Evolutionary conservation across 2,329 filamentous ascomycete genomes (phyloP).

Genomic region (Bipolaris cookei): DNA sequence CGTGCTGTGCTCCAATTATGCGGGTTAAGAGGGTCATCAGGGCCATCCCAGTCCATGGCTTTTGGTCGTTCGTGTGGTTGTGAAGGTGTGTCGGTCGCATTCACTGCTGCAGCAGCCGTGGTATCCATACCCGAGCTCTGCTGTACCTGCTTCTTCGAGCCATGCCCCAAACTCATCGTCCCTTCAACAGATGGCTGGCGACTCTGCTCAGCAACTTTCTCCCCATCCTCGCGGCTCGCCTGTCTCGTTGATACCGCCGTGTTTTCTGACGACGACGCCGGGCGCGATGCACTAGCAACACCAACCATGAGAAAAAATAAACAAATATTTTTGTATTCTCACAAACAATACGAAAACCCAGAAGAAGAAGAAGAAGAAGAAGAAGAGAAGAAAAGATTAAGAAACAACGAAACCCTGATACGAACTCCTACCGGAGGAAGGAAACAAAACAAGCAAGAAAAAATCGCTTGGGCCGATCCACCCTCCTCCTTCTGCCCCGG

Average conservation of each 20-base stretch:
- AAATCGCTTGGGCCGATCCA: background rate
- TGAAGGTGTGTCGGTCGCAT: background rate
- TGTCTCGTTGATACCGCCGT: background rate
- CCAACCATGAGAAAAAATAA: no score
- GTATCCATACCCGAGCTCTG: background rate
- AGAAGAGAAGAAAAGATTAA: background rate
- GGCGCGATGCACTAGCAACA: background rate
- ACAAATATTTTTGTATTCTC: no score
- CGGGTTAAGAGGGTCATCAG: conserved; percentile 19
- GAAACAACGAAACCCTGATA: background rate
- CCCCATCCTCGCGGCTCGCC: background rate
- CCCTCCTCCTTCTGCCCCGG: no score
- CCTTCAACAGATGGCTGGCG: background rate
- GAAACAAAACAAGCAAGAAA: background rate
- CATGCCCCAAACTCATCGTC: background rate
- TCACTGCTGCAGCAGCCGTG: background rate
- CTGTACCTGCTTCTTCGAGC: background rate
- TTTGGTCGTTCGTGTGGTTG: conserved; percentile 8
- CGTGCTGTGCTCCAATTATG: conserved; percentile 20
- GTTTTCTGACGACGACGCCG: background rate
- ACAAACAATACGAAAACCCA: background rate
- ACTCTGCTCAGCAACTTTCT: background rate
- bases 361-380: background rate
- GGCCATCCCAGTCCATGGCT: conserved; percentile 17
- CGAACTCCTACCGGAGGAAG: no score